Conservation (phyloP, 495 filamentous ascomycete genomes). For the Aspergillus ostianus region DNA sequence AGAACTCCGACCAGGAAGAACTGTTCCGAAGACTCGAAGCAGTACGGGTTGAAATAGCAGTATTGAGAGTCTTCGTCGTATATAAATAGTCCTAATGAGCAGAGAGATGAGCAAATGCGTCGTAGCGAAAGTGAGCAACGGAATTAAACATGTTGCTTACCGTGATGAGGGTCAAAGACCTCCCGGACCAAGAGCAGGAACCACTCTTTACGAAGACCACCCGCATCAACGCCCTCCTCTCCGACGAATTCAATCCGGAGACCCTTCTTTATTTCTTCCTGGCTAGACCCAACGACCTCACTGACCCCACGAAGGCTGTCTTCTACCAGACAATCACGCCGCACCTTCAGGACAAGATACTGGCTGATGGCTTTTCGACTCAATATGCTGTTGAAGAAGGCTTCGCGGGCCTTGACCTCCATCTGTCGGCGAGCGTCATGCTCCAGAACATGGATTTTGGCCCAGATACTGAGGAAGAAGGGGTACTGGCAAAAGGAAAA, state of each 20-base stretch:
- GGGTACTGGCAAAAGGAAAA: slow-evolving; percentile 95
- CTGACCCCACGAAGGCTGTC: slow-evolving; percentile 86
- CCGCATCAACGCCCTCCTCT: slow-evolving; percentile 91
- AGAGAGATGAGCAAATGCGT: slow-evolving; percentile 2
- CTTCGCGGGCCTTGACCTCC: slow-evolving; percentile 84
- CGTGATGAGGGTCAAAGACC: slow-evolving; percentile 88
- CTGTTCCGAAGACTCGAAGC: slow-evolving; percentile 90
- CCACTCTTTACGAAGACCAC: slow-evolving; percentile 93
- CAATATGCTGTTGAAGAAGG: slow-evolving; percentile 87
- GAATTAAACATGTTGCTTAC: slow-evolving; percentile 46
- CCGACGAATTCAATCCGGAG: slow-evolving; percentile 83
- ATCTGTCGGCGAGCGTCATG: slow-evolving; percentile 90
- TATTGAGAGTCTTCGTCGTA: slow-evolving; percentile 94
- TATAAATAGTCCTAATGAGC: slow-evolving; percentile 68
- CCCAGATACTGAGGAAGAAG: slow-evolving; percentile 89
- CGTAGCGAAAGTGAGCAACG: background rate
- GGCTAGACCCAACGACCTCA: slow-evolving; percentile 77
- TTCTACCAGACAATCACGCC: slow-evolving; percentile 86
- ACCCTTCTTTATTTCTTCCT: slow-evolving; percentile 91
- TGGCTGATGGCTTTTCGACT: slow-evolving; percentile 71
- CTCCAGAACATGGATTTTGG: slow-evolving; percentile 90
- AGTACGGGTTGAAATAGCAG: slow-evolving; percentile 93
- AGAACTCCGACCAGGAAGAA: slow-evolving; percentile 89
- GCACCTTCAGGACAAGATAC: slow-evolving; percentile 75
- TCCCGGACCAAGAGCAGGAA: slow-evolving; percentile 89